These are phyloP conservation scores for Flaveria robusta DNA, from an alignment of 129 eudicot genomes.

Conservation along the genomic window DNA sequence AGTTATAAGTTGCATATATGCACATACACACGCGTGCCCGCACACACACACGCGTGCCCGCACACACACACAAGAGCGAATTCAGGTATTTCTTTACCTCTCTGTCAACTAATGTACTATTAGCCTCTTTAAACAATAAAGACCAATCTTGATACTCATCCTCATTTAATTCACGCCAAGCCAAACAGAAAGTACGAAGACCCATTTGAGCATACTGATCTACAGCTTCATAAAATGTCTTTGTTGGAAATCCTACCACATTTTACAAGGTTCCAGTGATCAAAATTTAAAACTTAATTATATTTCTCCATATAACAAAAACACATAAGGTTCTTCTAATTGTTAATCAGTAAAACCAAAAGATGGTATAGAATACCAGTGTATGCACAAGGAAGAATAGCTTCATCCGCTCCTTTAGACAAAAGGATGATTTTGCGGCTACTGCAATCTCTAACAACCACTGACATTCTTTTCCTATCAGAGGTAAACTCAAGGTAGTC, in stretches of 20 bases:
- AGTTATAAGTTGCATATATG: neutral
- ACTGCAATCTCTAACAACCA: slow-evolving; percentile 69
- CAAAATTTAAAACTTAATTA: slow-evolving; percentile 15
- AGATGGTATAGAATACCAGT: slow-evolving; percentile 49
- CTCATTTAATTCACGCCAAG: slow-evolving; percentile 89
- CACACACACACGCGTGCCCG: too few species aligned
- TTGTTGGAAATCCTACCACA: slow-evolving; percentile 71
- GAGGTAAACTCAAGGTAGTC: slow-evolving; percentile 95
- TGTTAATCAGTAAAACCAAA: slow-evolving; percentile 11
- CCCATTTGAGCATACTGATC: slow-evolving; percentile 95
- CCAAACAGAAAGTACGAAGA: slow-evolving; percentile 86
- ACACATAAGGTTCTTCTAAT: neutral
- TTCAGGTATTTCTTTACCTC: slow-evolving; percentile 56
- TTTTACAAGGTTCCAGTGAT: slow-evolving; percentile 24
- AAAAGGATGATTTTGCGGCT: slow-evolving; percentile 68
- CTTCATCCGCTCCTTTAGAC: slow-evolving; percentile 97
- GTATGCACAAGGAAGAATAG: slow-evolving; percentile 72
- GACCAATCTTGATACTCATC: slow-evolving; percentile 92
- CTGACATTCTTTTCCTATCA: slow-evolving; percentile 96
- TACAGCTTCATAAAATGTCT: slow-evolving; percentile 83
- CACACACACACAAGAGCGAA: neutral
- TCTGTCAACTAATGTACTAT: slow-evolving; percentile 89
- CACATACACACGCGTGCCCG: neutral
- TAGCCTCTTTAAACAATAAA: slow-evolving; percentile 80
- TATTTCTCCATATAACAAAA: neutral